Base-by-base conservation (phyloP, 345 rosid genomes). In the Eucalyptus regnans region DNA sequence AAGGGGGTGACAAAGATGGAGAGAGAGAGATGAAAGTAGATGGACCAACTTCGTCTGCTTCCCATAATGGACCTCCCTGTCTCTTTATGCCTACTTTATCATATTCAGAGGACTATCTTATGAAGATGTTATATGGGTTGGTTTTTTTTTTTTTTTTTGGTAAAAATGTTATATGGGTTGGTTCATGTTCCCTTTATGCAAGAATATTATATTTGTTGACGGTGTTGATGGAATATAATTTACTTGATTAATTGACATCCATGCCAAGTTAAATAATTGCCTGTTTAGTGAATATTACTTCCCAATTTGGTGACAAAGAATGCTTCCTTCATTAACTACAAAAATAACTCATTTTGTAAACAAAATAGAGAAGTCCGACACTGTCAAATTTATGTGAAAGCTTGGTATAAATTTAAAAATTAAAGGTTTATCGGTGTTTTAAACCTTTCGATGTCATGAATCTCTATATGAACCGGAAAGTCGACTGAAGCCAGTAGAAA, bases 381-480 rank as follows among this genome's bases (percentile, higher is more conserved):
- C 5, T 6, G 1, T 9, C 1, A 1, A 18, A 71, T 5, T 37
- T 18, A 71, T 10, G 27, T 20, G 46, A 71, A 60, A 60, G 0
- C 0, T 37, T 0, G 8, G 8, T 10, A 3, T 5, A 18, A 37
- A 2, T 5, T 23, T 10, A 76, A 14, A 41, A 76, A 15, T 37
- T 13, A 76, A 0, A 3, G 8, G 8, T 76, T 41, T 7, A 4
- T 10, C 0, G 5, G 15, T 37, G 27, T 37, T 76, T 10, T 37
- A 6, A 7, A 37, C 46, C 27, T 71, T 71, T 37, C 7, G 0
- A 71, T 37, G 15, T 9, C 27, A 43, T 1, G 48, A 76, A 37
- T 12, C 83, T 37, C 83, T 20, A 76, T 20, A 4, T 7, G 14
- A 37, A 37, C 10, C 0, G 5, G 7, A 22, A 22, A 37, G 48